phyloP scores from a whole-genome alignment of 2,329 filamentous ascomycete species.

The Zalaria sp. region DNA sequence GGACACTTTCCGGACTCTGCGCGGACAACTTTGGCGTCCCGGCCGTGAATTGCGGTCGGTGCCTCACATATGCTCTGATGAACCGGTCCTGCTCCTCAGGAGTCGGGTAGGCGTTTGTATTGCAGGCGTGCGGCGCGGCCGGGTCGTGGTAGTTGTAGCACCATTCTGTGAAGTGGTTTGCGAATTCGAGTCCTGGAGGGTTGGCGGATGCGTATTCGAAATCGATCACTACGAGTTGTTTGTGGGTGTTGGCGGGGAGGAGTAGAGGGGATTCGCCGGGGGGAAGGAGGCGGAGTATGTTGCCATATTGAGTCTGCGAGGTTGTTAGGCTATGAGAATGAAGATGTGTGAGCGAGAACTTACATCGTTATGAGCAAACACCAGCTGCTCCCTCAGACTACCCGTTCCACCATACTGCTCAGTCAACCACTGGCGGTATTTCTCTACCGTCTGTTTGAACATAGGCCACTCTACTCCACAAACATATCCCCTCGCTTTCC shows the following conservation, averaged over 20 bases:
- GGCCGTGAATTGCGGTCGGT: slow-evolving; percentile 54
- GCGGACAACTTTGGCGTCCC: slow-evolving; percentile 21
- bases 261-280: slow-evolving; percentile 67
- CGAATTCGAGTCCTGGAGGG: slow-evolving; percentile 74
- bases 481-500: slow-evolving; percentile 62
- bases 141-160: slow-evolving; percentile 90
- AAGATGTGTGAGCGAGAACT: slow-evolving; percentile 21
- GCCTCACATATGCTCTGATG: slow-evolving; percentile 72
- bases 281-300: slow-evolving; percentile 70
- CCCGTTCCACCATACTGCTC: slow-evolving; percentile 53
- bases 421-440: slow-evolving; percentile 63
- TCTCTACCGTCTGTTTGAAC: slow-evolving; percentile 62
- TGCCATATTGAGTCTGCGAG: slow-evolving; percentile 84
- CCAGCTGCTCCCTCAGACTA: slow-evolving; percentile 57
- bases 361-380: slow-evolving; percentile 98
- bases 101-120: slow-evolving; percentile 57
- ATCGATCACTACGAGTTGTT: slow-evolving; percentile 92
- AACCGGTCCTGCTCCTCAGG: slow-evolving; percentile 73
- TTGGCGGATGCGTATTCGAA: slow-evolving; percentile 96
- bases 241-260: slow-evolving; percentile 83
- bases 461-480: slow-evolving; percentile 72
- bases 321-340: background rate
- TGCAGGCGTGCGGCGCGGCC: slow-evolving; percentile 50
- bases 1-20: slow-evolving; percentile 15
- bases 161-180: slow-evolving; percentile 97